These are phyloP conservation scores for Luffa acutangula DNA, from an alignment of 306 rosid genomes.

Conservation along the genomic window DNA sequence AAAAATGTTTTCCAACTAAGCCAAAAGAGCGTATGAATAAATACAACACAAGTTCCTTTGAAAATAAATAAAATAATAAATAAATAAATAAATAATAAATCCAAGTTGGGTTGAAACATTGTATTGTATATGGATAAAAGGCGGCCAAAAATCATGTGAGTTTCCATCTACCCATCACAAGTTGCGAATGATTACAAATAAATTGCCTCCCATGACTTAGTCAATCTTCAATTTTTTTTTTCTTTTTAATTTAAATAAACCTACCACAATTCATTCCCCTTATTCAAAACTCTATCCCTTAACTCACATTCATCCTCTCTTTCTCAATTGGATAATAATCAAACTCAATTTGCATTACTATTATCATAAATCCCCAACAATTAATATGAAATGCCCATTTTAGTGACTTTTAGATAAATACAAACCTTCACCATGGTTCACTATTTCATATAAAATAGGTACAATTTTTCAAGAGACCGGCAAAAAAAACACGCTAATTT, in stretches of 20 bases:
- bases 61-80: too few species aligned
- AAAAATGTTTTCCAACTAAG: background rate
- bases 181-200: background rate
- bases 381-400: background rate
- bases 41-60: background rate
- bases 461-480: background rate
- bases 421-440: background rate
- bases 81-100: background rate
- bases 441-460: background rate
- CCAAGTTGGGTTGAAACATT: background rate
- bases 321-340: background rate
- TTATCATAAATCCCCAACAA: background rate
- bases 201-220: background rate
- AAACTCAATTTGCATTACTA: background rate
- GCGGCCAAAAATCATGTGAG: constrained; percentile 1
- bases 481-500: too few species aligned
- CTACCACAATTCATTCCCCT: constrained; percentile 1
- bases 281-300: background rate
- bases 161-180: constrained; percentile 5
- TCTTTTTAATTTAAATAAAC: background rate
- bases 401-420: background rate
- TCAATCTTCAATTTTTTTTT: background rate
- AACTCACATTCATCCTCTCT: background rate
- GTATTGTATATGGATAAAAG: background rate
- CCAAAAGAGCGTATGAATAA: background rate